Evolutionary conservation across 2,329 filamentous ascomycete genomes (phyloP).

Genomic region (Phialemoniopsis sp.): DNA sequence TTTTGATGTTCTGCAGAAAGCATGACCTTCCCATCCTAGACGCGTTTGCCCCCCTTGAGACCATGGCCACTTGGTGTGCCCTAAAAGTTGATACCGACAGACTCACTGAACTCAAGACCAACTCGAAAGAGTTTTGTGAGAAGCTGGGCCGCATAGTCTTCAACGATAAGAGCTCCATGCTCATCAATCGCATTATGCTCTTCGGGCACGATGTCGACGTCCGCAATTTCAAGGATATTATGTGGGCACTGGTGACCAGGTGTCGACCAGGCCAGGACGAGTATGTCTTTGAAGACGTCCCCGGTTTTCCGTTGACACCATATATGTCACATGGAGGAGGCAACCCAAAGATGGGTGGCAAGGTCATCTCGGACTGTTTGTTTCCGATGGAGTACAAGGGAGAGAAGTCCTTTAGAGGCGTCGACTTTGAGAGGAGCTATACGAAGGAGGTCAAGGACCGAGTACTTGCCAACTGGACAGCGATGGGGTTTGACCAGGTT

Average conservation of each 20-base stretch:
- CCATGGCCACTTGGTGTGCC: conserved; percentile 42
- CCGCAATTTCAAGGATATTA: conserved; percentile 38
- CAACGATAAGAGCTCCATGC: conserved; percentile 32
- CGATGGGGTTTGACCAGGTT: conserved; percentile 17
- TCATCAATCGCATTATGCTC: conserved; percentile 38
- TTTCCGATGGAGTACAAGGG: conserved; percentile 35
- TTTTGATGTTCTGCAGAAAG: conserved; percentile 27
- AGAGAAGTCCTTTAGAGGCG: conserved; percentile 22
- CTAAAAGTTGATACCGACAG: conserved; percentile 54
- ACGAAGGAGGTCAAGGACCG: conserved; percentile 32
- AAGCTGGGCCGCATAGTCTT: conserved; percentile 37
- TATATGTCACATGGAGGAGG: conserved; percentile 39
- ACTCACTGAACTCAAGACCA: conserved; percentile 51
- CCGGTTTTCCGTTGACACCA: conserved; percentile 37
- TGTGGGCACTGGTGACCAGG: conserved; percentile 43
- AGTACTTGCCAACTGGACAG: conserved; percentile 27
- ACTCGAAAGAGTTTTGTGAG: conserved; percentile 27
- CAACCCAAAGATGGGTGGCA: conserved; percentile 28
- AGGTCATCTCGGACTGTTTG: conserved; percentile 40
- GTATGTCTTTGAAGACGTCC: conserved; percentile 36
- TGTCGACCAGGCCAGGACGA: conserved; percentile 40
- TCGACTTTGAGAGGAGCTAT: conserved; percentile 26
- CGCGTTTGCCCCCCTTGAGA: conserved; percentile 37
- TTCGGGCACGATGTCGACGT: conserved; percentile 46
- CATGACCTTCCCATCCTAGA: conserved; percentile 36